Evolutionary conservation across 1,139 yeast genomes (phyloP), one percentile per base, ranked within the genome.

Genomic region (Taphrina flavorubra): DNA sequence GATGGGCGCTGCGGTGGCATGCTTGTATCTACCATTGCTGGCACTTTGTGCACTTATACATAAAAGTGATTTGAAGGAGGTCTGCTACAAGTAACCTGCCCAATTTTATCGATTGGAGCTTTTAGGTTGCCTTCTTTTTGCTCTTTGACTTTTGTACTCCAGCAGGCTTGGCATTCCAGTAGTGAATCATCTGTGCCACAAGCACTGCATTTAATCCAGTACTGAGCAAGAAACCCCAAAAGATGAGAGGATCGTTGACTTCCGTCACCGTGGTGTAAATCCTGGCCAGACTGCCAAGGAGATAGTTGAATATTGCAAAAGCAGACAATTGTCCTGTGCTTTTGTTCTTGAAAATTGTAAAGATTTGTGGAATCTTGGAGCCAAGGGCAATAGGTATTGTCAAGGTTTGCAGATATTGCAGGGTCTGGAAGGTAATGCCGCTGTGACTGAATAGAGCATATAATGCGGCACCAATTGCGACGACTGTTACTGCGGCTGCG

Each of bases 341-440:
- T 72, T 81, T 79, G 74, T 82, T 81, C 63, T 76, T 78, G 73
- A 80, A 78, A 74, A 86, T 86, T 59, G 80, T 77, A 58, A 76
- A 74, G 69, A 86, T 84, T 74, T 86, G 90, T 0, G 89, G 88
- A 44, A 86, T 72, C 74, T 85, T 86, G 60, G 87, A 81, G 20
- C 81, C 74, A 20, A 86, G 79, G 8, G 83, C 79, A 58, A 86
- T 76, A 10, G 90, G 90, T 66, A 86, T 84, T 57, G 83, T 82
- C 69, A 68, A 59, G 25, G 83, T 75, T 72, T 86, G 86, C 70
- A 86, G 79, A 1, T 77, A 70, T 18, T 77, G 56, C 51, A 81
- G 74, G 37, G 72, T 69, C 31, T 71, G 70, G 69, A 74, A 72
- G 18, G 73, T 65, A 4, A 79, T 70, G 11, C 74, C 60, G 37